Base-by-base conservation (phyloP, 495 filamentous ascomycete species). In the Clohesyomyces aquaticus region DNA sequence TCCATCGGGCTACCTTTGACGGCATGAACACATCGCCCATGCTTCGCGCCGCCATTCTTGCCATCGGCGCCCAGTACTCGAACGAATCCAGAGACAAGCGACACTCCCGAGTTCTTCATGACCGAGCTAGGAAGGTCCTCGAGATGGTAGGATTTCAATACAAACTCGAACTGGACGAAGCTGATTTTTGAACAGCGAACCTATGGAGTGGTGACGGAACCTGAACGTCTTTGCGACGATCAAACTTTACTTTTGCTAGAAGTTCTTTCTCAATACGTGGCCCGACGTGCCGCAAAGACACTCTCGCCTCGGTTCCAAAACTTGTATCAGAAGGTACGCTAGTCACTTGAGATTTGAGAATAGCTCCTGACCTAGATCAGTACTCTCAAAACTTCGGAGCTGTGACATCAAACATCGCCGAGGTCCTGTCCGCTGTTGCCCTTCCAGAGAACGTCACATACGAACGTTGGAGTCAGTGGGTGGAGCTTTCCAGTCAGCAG, bases 31-130 rank as follows among this genome's bases (percentile, higher is more conserved):
- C 65, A 8, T 71, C 73, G 18, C 76, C 74, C 9, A 57, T 80
- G 43, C 71, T 80, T 22, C 71, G 63, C 9, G 74, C 74, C n/a
- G 71, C 75, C 2, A 76, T 80, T 72, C 69, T 79, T 38, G 75
- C 73, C 3, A 71, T 78, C 38, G 77, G 78, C 38, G 76, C 74
- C 26, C 76, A 78, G 51, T 75, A 68, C 53, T 67, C 72, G 42
- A 66, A 69, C 29, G 68, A 75, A 28, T 27, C 70, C n/a, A 66
- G 69, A 47, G 74, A 70, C 16, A 76, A 75, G 55, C 55, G 68
- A 27, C 71, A 76, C 52, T 72, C 76, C 12, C 63, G 74, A 12
- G 58, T 69, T 55, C 62, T 79, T 19, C 72, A 77, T 45, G 75
- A 77, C 55, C 61, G 62, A 32, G 78, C 74, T 56, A 46, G 73